A percentile compares a stretch with the other conserved stretches of the same genome.
These are phyloP conservation scores for Vitis rotundifolia DNA, from an alignment of 164 flowering plant genomes.

Conservation along the genomic window DNA sequence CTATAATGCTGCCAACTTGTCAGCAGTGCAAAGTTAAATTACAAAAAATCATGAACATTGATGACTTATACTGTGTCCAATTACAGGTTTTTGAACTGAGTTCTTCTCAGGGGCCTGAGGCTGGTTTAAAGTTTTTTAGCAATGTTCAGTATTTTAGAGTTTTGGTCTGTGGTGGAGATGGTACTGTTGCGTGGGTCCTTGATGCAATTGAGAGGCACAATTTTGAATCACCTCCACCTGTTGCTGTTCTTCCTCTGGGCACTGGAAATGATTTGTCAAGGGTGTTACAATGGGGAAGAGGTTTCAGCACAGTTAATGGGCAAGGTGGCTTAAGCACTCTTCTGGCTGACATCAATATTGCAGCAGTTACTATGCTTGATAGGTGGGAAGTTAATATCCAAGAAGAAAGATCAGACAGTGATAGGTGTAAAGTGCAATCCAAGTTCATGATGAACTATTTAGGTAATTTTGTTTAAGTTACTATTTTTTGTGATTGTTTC, in stretches of 20 bases:
- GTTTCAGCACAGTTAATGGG: conserved; percentile 55
- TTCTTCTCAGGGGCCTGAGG: conserved; percentile 67
- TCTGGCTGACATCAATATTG: conserved; percentile 59
- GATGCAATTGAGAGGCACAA: conserved; percentile 71
- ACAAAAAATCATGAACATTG: no score
- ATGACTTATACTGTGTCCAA: not conserved
- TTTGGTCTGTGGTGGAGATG: conserved; percentile 88
- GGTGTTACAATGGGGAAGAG: conserved; percentile 78
- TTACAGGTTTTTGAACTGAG: conserved; percentile 69
- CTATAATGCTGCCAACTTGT: not conserved
- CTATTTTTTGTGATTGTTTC: not conserved
- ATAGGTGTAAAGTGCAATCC: conserved; percentile 26
- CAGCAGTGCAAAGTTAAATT: no score
- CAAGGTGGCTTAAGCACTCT: conserved; percentile 60
- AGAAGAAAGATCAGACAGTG: conserved; percentile 37
- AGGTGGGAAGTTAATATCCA: conserved; percentile 65
- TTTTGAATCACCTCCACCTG: conserved; percentile 86
- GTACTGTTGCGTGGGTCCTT: conserved; percentile 86
- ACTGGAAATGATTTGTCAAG: conserved; percentile 86
- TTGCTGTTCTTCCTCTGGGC: conserved; percentile 75
- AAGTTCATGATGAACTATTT: conserved; percentile 81
- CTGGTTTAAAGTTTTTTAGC: conserved; percentile 58
- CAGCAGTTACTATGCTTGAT: conserved; percentile 79
- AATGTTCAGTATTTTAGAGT: conserved; percentile 61
- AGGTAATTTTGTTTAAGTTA: conserved; percentile 32